These are phyloP conservation scores for Cornus florida DNA, from an alignment of 148 eudicot species.

Conservation along the genomic window DNA sequence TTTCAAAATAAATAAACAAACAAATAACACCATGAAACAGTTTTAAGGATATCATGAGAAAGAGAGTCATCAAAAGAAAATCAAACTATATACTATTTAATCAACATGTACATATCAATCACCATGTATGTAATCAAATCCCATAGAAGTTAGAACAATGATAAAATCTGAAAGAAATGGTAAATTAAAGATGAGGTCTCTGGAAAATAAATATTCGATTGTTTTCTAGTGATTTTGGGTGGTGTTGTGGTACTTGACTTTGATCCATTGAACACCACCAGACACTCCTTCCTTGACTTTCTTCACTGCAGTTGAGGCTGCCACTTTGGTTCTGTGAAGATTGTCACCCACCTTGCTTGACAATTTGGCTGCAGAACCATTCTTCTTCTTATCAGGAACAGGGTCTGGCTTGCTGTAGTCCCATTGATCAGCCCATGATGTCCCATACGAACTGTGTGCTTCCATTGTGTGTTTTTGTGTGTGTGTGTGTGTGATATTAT, in stretches of 20 bases:
- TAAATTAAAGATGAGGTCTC: background rate
- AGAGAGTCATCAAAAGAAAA: too few relatives aligned
- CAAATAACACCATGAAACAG: too few relatives aligned
- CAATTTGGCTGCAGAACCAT: background rate
- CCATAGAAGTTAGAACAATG: too few relatives aligned
- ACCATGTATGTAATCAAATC: too few relatives aligned
- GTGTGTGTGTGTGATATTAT: background rate
- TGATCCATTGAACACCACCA: conserved; percentile 32
- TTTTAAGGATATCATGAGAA: too few relatives aligned
- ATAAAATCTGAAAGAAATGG: background rate
- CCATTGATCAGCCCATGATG: conserved; percentile 56
- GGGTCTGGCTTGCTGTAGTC: conserved; percentile 20
- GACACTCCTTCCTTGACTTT: conserved; percentile 39
- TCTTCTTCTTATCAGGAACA: background rate
- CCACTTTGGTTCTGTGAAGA: conserved; percentile 45
- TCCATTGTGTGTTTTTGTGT: background rate
- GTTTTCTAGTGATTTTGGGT: conserved; percentile 13
- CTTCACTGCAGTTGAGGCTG: conserved; percentile 35
- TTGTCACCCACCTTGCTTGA: background rate
- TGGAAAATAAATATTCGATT: background rate
- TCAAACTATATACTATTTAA: too few relatives aligned
- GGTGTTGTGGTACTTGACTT: conserved; percentile 28
- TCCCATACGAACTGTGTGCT: conserved; percentile 13
- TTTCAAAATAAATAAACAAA: too few relatives aligned
- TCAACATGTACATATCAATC: too few relatives aligned